Evolutionary conservation across 345 rosid genomes (phyloP), one percentile per base, ranked within the genome.

Genomic region (Populus davidiana): DNA sequence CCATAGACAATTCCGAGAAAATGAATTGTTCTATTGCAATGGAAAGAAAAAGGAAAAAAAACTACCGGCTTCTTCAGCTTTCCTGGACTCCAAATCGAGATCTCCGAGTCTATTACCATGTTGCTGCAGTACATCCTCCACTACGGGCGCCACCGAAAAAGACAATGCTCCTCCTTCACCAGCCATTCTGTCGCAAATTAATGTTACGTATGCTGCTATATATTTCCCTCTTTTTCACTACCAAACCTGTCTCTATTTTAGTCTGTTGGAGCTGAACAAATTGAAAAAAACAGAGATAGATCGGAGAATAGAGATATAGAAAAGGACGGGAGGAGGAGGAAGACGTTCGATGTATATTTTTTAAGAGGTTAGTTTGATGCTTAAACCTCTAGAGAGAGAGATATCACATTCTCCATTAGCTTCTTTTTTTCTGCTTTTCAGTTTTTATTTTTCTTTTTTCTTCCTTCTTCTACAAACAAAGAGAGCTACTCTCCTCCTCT

Each of bases 21-120:
- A 11, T 38, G 25, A 59, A 23, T 3, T 4, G 18, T 63, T 25
- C 36, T 2, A 36, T 9, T 39, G 69, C 69, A 38, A 50, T 8
- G 71, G 43, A 75, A 65, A n/a, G 25, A 41, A 65, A 8, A 39
- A 25, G 66, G 47, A 29, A 2, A 6, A 70, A 4, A 25, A 70
- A 4, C 5, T 83, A 91, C 96, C 96, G 76, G 93, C 90, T 87
- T 91, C 92, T 78, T 87, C 93, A 75, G 92, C 91, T 83, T 82
- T 85, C 70, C 96, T 85, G 70, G 86, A 90, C 77, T 83, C 88
- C 70, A 91, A 83, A 86, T 90, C 96, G 73, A 88, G 79, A 82
- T 84, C 90, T 80, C 85, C 65, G 20, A 73, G 63, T 17, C 87
- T 88, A 69, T 73, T 79, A 5, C 92, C 96, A 69, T 90, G 92